Evolutionary conservation across 495 filamentous ascomycete genomes (phyloP).

Genomic region (Bathelium albidoporum): DNA sequence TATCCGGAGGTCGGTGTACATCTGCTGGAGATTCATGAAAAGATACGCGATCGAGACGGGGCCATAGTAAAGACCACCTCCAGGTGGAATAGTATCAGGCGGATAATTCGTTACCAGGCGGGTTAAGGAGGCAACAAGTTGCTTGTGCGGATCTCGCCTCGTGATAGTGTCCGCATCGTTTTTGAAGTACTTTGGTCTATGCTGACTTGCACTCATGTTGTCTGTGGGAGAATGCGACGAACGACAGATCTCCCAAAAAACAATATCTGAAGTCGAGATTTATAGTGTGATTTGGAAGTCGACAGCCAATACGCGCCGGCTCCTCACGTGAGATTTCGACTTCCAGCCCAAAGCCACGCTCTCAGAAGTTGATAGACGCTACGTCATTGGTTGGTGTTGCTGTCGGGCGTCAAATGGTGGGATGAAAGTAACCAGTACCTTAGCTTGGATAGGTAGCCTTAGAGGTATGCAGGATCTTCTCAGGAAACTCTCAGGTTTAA

Average conservation of each 20-base stretch:
- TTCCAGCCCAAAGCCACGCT: background rate
- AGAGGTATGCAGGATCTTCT: background rate
- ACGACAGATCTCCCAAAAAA: background rate
- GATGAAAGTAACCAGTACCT: no score
- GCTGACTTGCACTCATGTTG: constrained; percentile 7
- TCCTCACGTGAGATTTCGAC: background rate
- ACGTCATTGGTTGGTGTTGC: constrained; percentile 1
- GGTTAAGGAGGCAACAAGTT: constrained; percentile 34
- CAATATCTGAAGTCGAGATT: background rate
- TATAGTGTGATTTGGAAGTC: background rate
- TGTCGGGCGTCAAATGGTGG: background rate
- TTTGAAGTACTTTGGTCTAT: constrained; percentile 22
- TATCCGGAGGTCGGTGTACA: constrained; percentile 39
- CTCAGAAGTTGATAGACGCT: background rate
- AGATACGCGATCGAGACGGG: constrained; percentile 51
- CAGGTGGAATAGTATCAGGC: constrained; percentile 26
- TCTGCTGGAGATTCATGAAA: constrained; percentile 41
- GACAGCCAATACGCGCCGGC: background rate
- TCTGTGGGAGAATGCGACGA: background rate
- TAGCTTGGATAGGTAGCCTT: background rate
- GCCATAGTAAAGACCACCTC: constrained; percentile 47
- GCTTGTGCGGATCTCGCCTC: constrained; percentile 29
- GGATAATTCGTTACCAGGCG: constrained; percentile 31
- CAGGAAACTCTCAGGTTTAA: background rate
- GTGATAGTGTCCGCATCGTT: constrained; percentile 20